phyloP scores from a whole-genome alignment of 148 eudicot species.

The Nepenthes mirabilis region DNA sequence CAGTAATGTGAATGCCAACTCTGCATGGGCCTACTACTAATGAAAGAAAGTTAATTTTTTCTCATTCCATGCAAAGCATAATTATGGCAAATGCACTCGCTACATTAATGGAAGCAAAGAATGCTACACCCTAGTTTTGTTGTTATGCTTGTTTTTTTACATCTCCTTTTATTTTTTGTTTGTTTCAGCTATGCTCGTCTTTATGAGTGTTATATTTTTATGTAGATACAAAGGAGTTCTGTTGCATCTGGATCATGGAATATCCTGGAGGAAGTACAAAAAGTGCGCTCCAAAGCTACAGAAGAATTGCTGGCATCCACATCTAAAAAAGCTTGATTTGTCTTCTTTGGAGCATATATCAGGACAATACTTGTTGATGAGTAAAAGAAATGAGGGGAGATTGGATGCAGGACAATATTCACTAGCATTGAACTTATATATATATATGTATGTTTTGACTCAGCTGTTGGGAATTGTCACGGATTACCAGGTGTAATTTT shows the following conservation, averaged over 20 bases:
- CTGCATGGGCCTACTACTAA: too few species aligned
- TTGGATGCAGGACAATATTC: constrained; percentile 12
- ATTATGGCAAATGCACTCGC: neutral
- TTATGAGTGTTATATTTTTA: neutral
- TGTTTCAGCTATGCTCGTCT: neutral
- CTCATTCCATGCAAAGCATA: neutral
- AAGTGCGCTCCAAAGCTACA: constrained; percentile 74
- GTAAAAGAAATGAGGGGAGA: constrained; percentile 5
- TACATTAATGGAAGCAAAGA: neutral
- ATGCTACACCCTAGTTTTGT: neutral
- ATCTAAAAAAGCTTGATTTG: constrained; percentile 15
- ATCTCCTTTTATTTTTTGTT: neutral
- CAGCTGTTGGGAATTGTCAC: too few species aligned
- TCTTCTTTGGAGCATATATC: constrained; percentile 8
- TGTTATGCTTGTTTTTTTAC: neutral
- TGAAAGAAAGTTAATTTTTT: too few species aligned
- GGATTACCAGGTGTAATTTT: neutral
- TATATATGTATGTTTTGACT: neutral
- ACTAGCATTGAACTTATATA: too few species aligned
- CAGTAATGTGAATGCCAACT: too few species aligned
- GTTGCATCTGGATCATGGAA: constrained; percentile 72
- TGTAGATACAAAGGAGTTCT: constrained; percentile 40
- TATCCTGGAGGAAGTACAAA: constrained; percentile 72
- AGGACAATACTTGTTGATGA: constrained; percentile 6
- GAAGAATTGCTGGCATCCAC: constrained; percentile 51